Base-by-base conservation (phyloP, 805 yeast genomes). In the Peterozyma xylosa region DNA sequence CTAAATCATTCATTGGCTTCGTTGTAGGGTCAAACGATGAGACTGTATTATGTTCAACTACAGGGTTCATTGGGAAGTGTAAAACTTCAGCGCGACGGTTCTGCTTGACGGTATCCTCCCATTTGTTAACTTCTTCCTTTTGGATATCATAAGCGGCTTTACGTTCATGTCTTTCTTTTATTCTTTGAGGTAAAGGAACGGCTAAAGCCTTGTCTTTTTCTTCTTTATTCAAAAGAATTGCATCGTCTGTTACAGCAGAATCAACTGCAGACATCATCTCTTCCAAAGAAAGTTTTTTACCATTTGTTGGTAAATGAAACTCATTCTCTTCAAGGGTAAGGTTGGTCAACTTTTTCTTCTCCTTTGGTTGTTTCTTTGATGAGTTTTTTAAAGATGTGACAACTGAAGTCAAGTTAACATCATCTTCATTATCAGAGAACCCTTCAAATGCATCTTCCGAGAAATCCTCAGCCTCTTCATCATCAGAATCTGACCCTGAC, bases 61-160 rank as follows among this genome's bases (percentile, higher is more conserved):
- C 54, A 13, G 64, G 62, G 3, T 73, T 69, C 54, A 83, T 57
- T 14, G 96, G 93, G 60, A 91, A 91, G 43, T 77, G 73, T 41
- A 93, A 64, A 45, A 85, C 89, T 55, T 90, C 97, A 1, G 96
- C 93, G 48, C 80, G 78, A 53, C 96, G 78, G 53, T 86, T 85
- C 45, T 76, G 74, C 48, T 79, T 78, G 18, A 93, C 87, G 1
- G 82, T 76, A 41, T 89, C 96, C 43, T 80, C 76, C 98, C 99
- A 93, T 62, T 83, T 85, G 47, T 78, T 73, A 5, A 91, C 86
- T 58, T 93, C 96, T 37, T 82, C 84, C 52, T 82, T 88, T 38
- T 96, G 80, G 32, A 93, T 75, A 45, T 86, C 95, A 59, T 86
- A 90, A 0, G 99, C 98, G 2, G 91, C 97, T 45, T 71, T 74